phyloP scores from a whole-genome alignment of 495 filamentous ascomycete genomes.

The Podospora appendiculata region DNA sequence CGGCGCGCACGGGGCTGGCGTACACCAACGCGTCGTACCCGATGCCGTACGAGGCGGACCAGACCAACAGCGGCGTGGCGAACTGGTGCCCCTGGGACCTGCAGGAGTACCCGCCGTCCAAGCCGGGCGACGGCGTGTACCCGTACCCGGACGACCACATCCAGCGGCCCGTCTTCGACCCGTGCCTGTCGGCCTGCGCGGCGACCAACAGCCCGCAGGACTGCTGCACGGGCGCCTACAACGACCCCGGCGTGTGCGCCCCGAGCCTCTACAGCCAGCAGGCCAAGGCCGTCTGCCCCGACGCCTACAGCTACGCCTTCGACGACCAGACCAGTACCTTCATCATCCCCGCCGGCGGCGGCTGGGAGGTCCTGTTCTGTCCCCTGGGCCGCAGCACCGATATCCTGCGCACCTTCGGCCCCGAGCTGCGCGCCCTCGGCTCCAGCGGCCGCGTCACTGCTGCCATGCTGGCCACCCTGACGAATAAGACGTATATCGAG shows the following conservation, averaged over 20 bases:
- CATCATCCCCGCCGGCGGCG: constrained; percentile 61
- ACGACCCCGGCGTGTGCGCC: constrained; percentile 47
- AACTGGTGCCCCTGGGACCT: constrained; percentile 74
- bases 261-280: constrained; percentile 53
- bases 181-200: constrained; percentile 64
- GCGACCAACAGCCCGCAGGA: constrained; percentile 48
- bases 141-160: constrained; percentile 67
- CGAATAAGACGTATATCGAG: constrained; percentile 22
- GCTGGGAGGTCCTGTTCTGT: constrained; percentile 72
- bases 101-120: constrained; percentile 53
- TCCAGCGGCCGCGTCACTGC: constrained; percentile 8
- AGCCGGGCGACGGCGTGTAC: constrained; percentile 61
- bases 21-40: constrained; percentile 52
- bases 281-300: constrained; percentile 69
- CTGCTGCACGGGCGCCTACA: constrained; percentile 62
- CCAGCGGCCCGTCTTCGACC: constrained; percentile 58
- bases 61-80: constrained; percentile 41
- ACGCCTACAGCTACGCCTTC: constrained; percentile 75
- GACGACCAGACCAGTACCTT: constrained; percentile 71
- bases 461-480: constrained; percentile 4
- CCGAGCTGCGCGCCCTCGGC: constrained; percentile 31
- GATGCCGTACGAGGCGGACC: constrained; percentile 51
- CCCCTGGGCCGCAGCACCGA: constrained; percentile 62
- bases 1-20: constrained; percentile 27
- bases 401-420: constrained; percentile 47